Percentiles rank a stretch among this genome's conserved stretches.
Evolutionary conservation across 495 filamentous ascomycete genomes (phyloP).

Genomic region (Pyrenula massariospora): DNA sequence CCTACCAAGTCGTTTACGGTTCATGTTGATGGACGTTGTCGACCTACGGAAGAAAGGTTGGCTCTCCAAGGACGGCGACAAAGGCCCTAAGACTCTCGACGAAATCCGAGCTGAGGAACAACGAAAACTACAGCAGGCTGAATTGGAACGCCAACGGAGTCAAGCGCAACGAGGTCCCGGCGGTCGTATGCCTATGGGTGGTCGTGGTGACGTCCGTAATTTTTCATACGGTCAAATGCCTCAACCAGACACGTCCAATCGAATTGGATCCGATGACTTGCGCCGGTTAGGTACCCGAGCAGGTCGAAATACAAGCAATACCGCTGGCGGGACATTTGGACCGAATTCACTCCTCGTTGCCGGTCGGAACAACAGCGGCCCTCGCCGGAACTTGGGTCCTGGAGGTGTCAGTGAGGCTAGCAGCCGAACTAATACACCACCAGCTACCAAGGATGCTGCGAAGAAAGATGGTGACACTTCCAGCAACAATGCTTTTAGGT

Average conservation of each 20-base stretch:
- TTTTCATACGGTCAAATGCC: constrained; percentile 57
- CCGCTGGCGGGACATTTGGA: constrained; percentile 43
- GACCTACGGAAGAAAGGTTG: constrained; percentile 69
- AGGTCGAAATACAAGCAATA: constrained; percentile 48
- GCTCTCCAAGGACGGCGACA: constrained; percentile 71
- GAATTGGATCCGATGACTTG: constrained; percentile 81
- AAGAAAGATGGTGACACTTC: constrained; percentile 44
- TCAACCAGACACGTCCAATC: constrained; percentile 60
- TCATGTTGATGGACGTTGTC: constrained; percentile 92
- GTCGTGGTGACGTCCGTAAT: constrained; percentile 71
- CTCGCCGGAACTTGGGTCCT: constrained; percentile 50
- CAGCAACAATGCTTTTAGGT: constrained; percentile 86
- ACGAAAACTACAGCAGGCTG: constrained; percentile 54
- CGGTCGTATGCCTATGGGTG: constrained; percentile 54
- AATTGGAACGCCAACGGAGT: constrained; percentile 36
- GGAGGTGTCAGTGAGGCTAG: constrained; percentile 73
- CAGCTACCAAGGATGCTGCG: constrained; percentile 54
- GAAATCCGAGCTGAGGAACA: constrained; percentile 78
- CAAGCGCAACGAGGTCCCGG: constrained; percentile 38
- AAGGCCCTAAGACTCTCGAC: constrained; percentile 91
- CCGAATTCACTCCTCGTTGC: constrained; percentile 65
- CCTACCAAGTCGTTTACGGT: constrained; percentile 76
- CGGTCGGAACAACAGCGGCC: constrained; percentile 68
- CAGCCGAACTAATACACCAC: constrained; percentile 80
- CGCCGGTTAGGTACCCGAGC: constrained; percentile 57